phyloP scores from a whole-genome alignment of 495 filamentous ascomycete genomes.

The Letharia lupina region DNA sequence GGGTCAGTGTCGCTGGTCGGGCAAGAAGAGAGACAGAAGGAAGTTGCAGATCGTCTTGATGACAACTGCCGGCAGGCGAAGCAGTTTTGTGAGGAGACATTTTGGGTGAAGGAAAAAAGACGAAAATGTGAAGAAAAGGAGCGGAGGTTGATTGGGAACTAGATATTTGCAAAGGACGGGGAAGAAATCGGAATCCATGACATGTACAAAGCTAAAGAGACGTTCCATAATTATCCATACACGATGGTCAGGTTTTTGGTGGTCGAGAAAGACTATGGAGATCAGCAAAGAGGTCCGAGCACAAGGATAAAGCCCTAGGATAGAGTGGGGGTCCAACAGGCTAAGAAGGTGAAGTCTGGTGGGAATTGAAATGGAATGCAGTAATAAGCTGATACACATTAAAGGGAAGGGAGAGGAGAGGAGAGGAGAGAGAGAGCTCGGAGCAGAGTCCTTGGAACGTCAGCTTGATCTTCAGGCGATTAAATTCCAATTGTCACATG shows the following conservation, averaged over 20 bases:
- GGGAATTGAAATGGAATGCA: neutral
- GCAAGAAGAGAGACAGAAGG: conserved; percentile 5
- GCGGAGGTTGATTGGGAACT: conserved; percentile 1
- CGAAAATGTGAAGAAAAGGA: conserved; percentile 4
- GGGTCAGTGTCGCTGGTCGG: conserved; percentile 11
- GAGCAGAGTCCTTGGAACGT: conserved; percentile 1
- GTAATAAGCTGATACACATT: conserved; percentile 11
- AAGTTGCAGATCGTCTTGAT: conserved; percentile 12
- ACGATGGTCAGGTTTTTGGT: neutral
- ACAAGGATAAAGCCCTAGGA: neutral
- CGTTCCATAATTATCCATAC: neutral
- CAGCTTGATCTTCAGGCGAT: no score
- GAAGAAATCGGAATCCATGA: neutral
- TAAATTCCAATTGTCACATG: no score
- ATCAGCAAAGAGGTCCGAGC: conserved; percentile 16
- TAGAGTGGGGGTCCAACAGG: conserved; percentile 11
- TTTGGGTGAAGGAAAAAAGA: neutral
- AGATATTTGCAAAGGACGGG: conserved; percentile 7
- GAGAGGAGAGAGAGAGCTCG: neutral
- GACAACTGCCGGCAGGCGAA: conserved; percentile 19
- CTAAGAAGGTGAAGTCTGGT: neutral
- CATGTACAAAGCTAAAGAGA: conserved; percentile 7
- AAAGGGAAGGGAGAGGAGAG: neutral
- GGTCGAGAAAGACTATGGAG: conserved; percentile 6
- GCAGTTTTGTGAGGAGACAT: conserved; percentile 19